Conservation (phyloP, 108 stramenopile genomes). For the Aureococcus anophagefferens region DNA sequence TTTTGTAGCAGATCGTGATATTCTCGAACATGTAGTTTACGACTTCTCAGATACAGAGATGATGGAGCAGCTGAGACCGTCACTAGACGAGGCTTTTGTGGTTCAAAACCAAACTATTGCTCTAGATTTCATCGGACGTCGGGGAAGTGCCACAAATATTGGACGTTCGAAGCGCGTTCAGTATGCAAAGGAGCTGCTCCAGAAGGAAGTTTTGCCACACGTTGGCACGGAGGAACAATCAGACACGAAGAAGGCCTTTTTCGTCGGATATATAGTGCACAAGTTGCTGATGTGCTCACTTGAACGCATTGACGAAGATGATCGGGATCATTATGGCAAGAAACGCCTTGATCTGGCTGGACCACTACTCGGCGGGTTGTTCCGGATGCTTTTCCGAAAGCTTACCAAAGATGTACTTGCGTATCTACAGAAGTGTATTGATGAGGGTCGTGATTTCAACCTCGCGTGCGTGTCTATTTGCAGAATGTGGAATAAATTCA, state of each 20-base stretch:
- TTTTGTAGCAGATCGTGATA: slow-evolving; percentile 82
- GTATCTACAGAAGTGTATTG: slow-evolving; percentile 86
- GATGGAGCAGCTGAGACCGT: slow-evolving; percentile 90
- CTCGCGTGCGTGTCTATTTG: slow-evolving; percentile 88
- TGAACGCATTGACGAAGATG: slow-evolving; percentile 87
- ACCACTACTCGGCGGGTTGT: slow-evolving; percentile 83
- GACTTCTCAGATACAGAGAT: slow-evolving; percentile 92
- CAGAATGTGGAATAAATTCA: no score
- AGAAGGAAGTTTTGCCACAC: slow-evolving; percentile 92
- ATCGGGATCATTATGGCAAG: slow-evolving; percentile 99
- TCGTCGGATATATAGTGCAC: slow-evolving; percentile 96
- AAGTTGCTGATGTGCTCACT: slow-evolving; percentile 87
- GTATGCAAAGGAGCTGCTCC: slow-evolving; percentile 83
- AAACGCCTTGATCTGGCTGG: slow-evolving; percentile 99
- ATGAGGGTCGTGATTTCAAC: slow-evolving; percentile 90
- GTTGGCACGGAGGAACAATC: slow-evolving; percentile 92
- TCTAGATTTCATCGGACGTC: slow-evolving; percentile 88
- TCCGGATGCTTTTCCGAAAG: slow-evolving; percentile 86
- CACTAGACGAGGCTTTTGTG: slow-evolving; percentile 85
- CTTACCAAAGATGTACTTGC: slow-evolving; percentile 82
- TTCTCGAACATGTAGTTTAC: slow-evolving; percentile 97
- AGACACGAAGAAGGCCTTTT: slow-evolving; percentile 97
- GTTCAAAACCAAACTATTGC: slow-evolving; percentile 85
- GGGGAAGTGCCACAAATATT: slow-evolving; percentile 80
- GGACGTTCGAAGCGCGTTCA: slow-evolving; percentile 90